Evolutionary conservation across 1,284 basidiomycete genomes (phyloP).

Genomic region (Amylostereum chailletii): DNA sequence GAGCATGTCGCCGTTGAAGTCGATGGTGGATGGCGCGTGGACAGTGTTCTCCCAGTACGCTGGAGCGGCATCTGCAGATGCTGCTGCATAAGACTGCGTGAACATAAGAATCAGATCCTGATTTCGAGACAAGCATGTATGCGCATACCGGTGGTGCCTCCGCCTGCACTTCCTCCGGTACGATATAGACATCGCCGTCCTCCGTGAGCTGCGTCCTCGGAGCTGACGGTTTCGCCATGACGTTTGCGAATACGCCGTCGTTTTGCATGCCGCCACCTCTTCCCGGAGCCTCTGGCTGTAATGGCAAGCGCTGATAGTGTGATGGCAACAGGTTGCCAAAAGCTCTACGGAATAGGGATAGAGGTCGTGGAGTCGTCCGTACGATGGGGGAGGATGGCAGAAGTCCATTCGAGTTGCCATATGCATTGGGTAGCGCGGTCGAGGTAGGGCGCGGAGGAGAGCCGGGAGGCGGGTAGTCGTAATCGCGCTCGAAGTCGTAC

Average conservation of each 20-base stretch:
- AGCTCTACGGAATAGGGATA: conserved; percentile 50
- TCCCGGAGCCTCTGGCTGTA: conserved; percentile 19
- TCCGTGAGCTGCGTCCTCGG: conserved; percentile 35
- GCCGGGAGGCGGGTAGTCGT: conserved; percentile 67
- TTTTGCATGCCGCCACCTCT: conserved; percentile 80
- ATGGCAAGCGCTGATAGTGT: conserved; percentile 58
- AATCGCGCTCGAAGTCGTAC: conserved; percentile 83
- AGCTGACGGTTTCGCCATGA: conserved; percentile 79
- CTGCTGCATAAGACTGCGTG: conserved; percentile 75
- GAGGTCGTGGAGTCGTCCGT: conserved; percentile 25
- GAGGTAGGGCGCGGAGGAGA: conserved; percentile 65
- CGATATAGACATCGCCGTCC: conserved; percentile 57
- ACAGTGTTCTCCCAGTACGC: conserved; percentile 98
- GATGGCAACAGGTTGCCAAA: conserved; percentile 68
- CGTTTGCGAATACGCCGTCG: conserved; percentile 95
- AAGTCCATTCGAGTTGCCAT: conserved; percentile 75
- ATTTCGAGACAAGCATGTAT: background rate
- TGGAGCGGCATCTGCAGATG: conserved; percentile 87
- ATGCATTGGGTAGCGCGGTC: conserved; percentile 55
- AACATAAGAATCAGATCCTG: background rate
- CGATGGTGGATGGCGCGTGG: conserved; percentile 54
- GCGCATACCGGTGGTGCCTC: conserved; percentile 75
- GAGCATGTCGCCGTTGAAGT: conserved; percentile 54
- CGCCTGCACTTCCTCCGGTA: conserved; percentile 76
- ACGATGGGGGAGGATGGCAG: conserved; percentile 47